Conservation (phyloP, 257 asterid species). For the Salvia miltiorrhiza region DNA sequence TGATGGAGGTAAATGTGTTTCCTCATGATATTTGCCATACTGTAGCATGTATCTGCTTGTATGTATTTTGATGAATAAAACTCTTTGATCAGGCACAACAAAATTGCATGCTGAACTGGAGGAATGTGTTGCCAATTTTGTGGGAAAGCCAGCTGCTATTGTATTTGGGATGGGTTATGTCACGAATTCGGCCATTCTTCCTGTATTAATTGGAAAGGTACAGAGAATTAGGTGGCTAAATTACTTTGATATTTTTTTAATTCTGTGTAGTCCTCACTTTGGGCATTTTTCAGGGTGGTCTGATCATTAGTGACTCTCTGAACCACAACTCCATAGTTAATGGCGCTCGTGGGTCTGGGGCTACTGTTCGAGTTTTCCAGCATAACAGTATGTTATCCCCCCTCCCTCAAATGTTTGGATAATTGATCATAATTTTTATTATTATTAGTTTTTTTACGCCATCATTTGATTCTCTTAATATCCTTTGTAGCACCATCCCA, state of each 20-base stretch:
- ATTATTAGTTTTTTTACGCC: neutral
- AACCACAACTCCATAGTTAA: conserved; percentile 95
- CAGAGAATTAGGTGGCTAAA: neutral
- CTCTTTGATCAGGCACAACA: conserved; percentile 64
- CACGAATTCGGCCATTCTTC: conserved; percentile 94
- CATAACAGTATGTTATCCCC: conserved; percentile 67
- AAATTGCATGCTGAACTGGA: conserved; percentile 77
- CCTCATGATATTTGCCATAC: neutral
- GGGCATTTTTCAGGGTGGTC: conserved; percentile 62
- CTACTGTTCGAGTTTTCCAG: conserved; percentile 89
- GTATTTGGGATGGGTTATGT: conserved; percentile 98
- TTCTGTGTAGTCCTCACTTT: conserved; percentile 18
- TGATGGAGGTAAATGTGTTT: conserved; percentile 75
- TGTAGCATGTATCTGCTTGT: conserved; percentile 3
- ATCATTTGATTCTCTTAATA: conserved; percentile 10
- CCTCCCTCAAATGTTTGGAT: neutral
- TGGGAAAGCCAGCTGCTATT: conserved; percentile 86
- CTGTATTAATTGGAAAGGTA: conserved; percentile 86
- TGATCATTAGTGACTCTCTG: conserved; percentile 94
- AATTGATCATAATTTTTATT: neutral
- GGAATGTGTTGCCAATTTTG: conserved; percentile 77
- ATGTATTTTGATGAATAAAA: conserved; percentile 16
- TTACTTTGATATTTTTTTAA: neutral
- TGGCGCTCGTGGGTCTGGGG: conserved; percentile 99
- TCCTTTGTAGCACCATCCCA: conserved; percentile 73